Conservation (phyloP, 2,329 filamentous ascomycete species). For the Dothistroma pini region DNA sequence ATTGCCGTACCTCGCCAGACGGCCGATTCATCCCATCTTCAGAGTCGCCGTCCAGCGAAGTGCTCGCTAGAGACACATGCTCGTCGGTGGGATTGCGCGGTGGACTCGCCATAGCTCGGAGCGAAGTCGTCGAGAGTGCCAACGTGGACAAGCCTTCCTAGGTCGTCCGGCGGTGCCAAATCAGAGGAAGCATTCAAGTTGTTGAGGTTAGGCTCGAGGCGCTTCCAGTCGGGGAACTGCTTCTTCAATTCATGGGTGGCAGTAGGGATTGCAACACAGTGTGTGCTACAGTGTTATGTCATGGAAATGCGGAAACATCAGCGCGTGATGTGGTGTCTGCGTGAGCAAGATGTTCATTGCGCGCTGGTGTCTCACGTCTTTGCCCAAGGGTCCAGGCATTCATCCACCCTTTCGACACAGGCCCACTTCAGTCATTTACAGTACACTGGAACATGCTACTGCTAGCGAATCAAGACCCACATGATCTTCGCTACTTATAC, state of each 20-base stretch:
- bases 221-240: not conserved
- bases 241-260: not conserved
- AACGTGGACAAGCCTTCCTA: too few relatives aligned
- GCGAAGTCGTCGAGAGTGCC: too few relatives aligned
- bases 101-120: not conserved
- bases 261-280: not conserved
- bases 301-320: not conserved
- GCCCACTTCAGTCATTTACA: too few relatives aligned
- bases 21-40: slow-evolving; percentile 5
- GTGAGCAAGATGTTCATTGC: not conserved
- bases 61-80: not conserved
- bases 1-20: slow-evolving; percentile 32
- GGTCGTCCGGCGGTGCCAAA: not conserved
- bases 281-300: not conserved
- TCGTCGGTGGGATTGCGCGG: not conserved
- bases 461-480: not conserved
- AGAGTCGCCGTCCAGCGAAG: slow-evolving; percentile 3
- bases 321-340: not conserved
- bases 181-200: not conserved
- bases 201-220: not conserved
- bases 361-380: too few relatives aligned
- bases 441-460: not conserved
- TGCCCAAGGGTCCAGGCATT: too few relatives aligned
- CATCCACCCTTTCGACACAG: too few relatives aligned
- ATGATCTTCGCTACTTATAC: not conserved